A percentile compares a stretch with the other conserved stretches of the same genome.
phyloP scores from a whole-genome alignment of 2,329 filamentous ascomycete genomes.

The Stagonosporopsis chrysanthemi region DNA sequence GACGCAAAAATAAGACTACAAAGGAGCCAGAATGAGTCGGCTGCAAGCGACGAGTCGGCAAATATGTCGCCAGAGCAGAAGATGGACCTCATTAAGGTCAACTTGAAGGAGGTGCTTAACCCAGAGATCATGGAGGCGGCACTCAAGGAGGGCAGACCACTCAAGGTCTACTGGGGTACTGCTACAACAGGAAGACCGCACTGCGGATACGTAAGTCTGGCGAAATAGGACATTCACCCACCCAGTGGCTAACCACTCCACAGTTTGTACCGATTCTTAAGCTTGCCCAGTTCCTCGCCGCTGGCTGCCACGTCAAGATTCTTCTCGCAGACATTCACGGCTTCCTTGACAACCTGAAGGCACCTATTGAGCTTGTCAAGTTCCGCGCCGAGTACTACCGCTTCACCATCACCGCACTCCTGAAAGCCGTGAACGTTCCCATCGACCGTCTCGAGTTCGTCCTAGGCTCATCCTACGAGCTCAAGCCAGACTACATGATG shows the following conservation, averaged over 20 bases:
- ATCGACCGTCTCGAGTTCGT: conserved; percentile 84
- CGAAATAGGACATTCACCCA: not conserved
- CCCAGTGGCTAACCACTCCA: conserved; percentile 8
- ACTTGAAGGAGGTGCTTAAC: conserved; percentile 83
- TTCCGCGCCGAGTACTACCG: conserved; percentile 85
- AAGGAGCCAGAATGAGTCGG: conserved; percentile 29
- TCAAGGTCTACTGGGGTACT: conserved; percentile 88
- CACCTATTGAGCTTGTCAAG: conserved; percentile 86
- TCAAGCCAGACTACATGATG: conserved; percentile 74
- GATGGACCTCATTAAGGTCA: conserved; percentile 78
- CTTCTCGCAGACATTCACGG: conserved; percentile 72
- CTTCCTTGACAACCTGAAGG: conserved; percentile 84
- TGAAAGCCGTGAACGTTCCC: conserved; percentile 79
- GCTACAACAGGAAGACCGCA: conserved; percentile 89
- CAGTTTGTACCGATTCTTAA: conserved; percentile 83
- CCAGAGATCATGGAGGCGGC: conserved; percentile 80
- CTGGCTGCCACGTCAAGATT: conserved; percentile 82
- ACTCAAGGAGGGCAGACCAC: conserved; percentile 69
- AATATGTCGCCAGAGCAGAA: conserved; percentile 64
- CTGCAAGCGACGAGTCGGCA: conserved; percentile 30
- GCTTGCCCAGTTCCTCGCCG: conserved; percentile 84
- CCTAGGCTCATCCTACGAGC: conserved; percentile 84
- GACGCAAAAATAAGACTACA: conserved; percentile 41
- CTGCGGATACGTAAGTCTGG: conserved; percentile 71
- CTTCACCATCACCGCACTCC: conserved; percentile 74